Base-by-base conservation (phyloP, 1,284 basidiomycete genomes). In the Polyporus tsugae region DNA sequence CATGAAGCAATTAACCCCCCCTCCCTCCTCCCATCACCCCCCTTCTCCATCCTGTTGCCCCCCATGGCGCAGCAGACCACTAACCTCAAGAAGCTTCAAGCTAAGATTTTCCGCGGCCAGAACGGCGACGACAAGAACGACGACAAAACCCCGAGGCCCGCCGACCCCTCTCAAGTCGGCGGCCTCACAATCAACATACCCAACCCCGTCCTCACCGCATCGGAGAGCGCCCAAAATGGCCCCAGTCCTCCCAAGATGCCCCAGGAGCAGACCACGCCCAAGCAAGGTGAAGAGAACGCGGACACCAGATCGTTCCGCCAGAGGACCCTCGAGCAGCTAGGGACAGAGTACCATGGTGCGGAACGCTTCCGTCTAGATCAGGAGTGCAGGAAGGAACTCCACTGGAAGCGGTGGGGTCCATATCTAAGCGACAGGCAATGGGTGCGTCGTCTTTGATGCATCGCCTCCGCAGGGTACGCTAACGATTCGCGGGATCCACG, bases 331-430 rank as follows among this genome's bases (percentile, higher is more conserved):
- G 83, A 87, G 66, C 78, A 82, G 66, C 82, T 94, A 38, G 90
- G 89, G 0, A 69, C 78, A 9, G 82, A 87, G 19, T 93, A 93
- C 75, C 83, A 87, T 57, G 90, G 91, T 39, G 87, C 85, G 33
- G 93, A 95, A 80, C 84, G 84, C 64, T 82, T 90, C 79, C 89
- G 94, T 64, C 86, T 98, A 19, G 86, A 86, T 65, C 90, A 95
- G 76, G 90, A 92, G 70, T 86, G 83, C 68, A 80, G 83, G 66
- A 90, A 89, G 74, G 85, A 89, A 71, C 83, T 85, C 53, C 96
- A 99, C 80, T 99, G 97, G 97, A 98, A 98, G 82, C 87, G 95
- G 75, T 99, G 97, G 97, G 97, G 97, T 36, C 97, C 97, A 19
- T 99, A 99, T 83, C 87, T 99, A 70, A 93, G 92, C 72, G 97